Evolutionary conservation across 805 yeast genomes (phyloP).

Genomic region (Lachancea cidri): DNA sequence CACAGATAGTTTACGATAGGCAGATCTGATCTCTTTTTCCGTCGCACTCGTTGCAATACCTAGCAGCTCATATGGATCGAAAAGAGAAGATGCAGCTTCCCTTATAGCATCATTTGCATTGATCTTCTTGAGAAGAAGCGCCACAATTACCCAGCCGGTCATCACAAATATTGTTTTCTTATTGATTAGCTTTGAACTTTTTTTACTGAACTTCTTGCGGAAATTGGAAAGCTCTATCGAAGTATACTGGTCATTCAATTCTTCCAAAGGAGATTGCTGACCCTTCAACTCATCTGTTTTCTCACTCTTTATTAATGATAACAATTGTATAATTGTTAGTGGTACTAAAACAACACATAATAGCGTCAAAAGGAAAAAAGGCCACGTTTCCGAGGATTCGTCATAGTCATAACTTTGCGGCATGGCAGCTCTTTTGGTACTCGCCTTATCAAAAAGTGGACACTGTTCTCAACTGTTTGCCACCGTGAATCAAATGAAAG

Average conservation of each 20-base stretch:
- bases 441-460: neutral
- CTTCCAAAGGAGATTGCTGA: constrained; percentile 5
- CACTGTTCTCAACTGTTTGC: neutral
- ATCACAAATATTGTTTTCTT: constrained; percentile 25
- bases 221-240: constrained; percentile 19
- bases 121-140: constrained; percentile 35
- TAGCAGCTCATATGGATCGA: constrained; percentile 89
- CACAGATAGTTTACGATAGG: constrained; percentile 80
- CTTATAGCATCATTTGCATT: constrained; percentile 43
- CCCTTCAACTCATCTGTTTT: constrained; percentile 3
- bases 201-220: constrained; percentile 16
- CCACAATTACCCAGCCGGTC: constrained; percentile 60
- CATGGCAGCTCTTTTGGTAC: constrained; percentile 15
- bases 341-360: constrained; percentile 67
- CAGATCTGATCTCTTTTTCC: constrained; percentile 73
- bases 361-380: constrained; percentile 75
- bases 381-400: constrained; percentile 90
- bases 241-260: constrained; percentile 20
- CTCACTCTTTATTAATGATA: constrained; percentile 23
- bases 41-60: constrained; percentile 64
- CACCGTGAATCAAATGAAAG: neutral
- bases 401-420: constrained; percentile 52
- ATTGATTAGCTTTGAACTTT: constrained; percentile 18
- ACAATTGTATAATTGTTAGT: constrained; percentile 38
- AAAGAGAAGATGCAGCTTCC: constrained; percentile 40